Evolutionary conservation across 2,329 filamentous ascomycete genomes (phyloP).

Genomic region (Fusarium burgessii): DNA sequence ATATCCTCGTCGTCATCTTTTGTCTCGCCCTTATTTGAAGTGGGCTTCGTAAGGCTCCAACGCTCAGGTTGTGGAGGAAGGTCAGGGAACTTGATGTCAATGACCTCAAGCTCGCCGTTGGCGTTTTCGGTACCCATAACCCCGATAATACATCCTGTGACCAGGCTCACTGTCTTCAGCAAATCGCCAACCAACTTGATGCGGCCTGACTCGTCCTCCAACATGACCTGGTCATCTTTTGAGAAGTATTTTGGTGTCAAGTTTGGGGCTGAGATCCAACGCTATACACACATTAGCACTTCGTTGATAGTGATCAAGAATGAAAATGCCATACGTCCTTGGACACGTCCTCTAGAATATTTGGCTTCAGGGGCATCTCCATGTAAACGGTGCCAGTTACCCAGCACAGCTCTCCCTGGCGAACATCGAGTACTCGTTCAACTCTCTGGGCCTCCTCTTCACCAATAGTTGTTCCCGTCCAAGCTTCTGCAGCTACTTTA

Average conservation of each 20-base stretch:
- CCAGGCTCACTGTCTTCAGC: conserved; percentile 77
- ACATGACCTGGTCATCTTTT: conserved; percentile 78
- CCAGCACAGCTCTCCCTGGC: conserved; percentile 96
- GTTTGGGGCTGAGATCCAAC: conserved; percentile 88
- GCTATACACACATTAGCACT: conserved; percentile 60
- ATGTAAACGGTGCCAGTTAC: conserved; percentile 95
- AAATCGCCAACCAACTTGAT: conserved; percentile 80
- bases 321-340: conserved; percentile 75
- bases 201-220: conserved; percentile 96
- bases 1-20: conserved; percentile 69
- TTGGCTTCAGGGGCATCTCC: conserved; percentile 96
- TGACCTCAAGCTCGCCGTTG: conserved; percentile 91
- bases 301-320: not conserved
- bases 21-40: conserved; percentile 51
- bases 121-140: conserved; percentile 94
- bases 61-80: conserved; percentile 83
- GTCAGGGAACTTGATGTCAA: conserved; percentile 91
- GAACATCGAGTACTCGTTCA: conserved; percentile 91
- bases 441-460: conserved; percentile 81
- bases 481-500: conserved; percentile 77
- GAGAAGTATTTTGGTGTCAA: conserved; percentile 81
- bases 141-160: conserved; percentile 94
- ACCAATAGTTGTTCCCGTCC: conserved; percentile 82
- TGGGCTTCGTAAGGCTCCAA: conserved; percentile 75
- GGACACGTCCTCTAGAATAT: conserved; percentile 93